A percentile compares a stretch with the other conserved stretches of the same genome.
Evolutionary conservation across 2,329 filamentous ascomycete species (phyloP).

Genomic region (Niveomyces coronatus): DNA sequence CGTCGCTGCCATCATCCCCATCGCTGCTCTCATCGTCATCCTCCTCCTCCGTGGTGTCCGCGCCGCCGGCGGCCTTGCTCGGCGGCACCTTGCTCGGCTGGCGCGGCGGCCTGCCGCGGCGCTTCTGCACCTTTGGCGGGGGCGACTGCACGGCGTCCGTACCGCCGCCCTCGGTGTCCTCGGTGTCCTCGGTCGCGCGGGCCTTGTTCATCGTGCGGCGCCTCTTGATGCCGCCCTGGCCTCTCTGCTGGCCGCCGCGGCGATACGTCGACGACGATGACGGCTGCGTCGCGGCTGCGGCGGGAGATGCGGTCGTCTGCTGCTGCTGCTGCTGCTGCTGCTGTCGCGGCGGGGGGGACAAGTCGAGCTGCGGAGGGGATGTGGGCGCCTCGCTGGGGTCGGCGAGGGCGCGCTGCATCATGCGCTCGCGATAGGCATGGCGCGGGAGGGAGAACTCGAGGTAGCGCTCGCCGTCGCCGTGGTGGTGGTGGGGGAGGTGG

Average conservation of each 20-base stretch:
- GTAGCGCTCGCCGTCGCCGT: slow-evolving; percentile 48
- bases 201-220: slow-evolving; percentile 13
- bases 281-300: too few species aligned
- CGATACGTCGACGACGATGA: too few species aligned
- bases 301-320: slow-evolving; percentile 34
- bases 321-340: slow-evolving; percentile 5
- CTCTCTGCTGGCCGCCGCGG: too few species aligned
- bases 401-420: slow-evolving; percentile 34
- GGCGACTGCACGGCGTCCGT: slow-evolving; percentile 30
- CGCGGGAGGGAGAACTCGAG: slow-evolving; percentile 54
- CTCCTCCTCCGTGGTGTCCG: slow-evolving; percentile 24
- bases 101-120: slow-evolving; percentile 33
- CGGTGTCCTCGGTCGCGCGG: slow-evolving; percentile 33
- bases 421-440: slow-evolving; percentile 34
- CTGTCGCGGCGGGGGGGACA: slow-evolving; percentile 15
- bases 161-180: slow-evolving; percentile 37
- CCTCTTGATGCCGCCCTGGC: slow-evolving; percentile 2
- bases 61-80: slow-evolving; percentile 18
- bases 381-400: slow-evolving; percentile 37
- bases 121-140: slow-evolving; percentile 27
- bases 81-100: slow-evolving; percentile 20
- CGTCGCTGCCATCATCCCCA: slow-evolving; percentile 7
- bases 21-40: slow-evolving; percentile 16
- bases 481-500: too few species aligned
- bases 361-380: slow-evolving; percentile 36